A percentile compares a stretch with the other conserved stretches of the same genome.
Conservation (phyloP, 352 stramenopile genomes). For the Phytophthora megakarya region DNA sequence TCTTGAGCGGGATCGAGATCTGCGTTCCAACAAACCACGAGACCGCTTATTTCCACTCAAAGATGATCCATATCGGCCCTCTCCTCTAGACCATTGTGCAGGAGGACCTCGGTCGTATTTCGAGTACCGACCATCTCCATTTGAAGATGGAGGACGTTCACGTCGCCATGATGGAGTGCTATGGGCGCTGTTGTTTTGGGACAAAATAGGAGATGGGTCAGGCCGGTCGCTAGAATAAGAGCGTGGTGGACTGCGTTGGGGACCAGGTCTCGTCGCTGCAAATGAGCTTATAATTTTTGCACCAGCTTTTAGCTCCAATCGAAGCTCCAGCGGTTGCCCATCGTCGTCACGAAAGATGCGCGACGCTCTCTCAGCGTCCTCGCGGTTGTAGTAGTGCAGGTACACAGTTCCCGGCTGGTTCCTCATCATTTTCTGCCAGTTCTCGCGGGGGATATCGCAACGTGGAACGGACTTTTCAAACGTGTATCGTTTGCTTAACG, state of each 20-base stretch:
- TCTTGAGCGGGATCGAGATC: slow-evolving; percentile 29
- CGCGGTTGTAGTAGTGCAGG: slow-evolving; percentile 61
- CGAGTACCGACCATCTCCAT: slow-evolving; percentile 10
- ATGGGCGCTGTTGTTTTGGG: slow-evolving; percentile 21
- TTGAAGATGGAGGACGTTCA: slow-evolving; percentile 12
- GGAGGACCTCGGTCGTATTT: slow-evolving; percentile 12
- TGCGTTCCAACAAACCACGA: slow-evolving; percentile 9
- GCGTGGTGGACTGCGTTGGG: slow-evolving; percentile 17
- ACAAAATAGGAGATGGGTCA: slow-evolving; percentile 24
- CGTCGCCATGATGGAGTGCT: slow-evolving; percentile 25
- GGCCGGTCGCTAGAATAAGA: slow-evolving; percentile 47
- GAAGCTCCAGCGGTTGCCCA: slow-evolving; percentile 44
- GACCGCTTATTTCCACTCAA: slow-evolving; percentile 22
- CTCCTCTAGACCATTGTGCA: background rate
- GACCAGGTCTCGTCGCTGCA: background rate
- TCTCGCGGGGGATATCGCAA: slow-evolving; percentile 57
- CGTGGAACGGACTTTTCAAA: slow-evolving; percentile 55
- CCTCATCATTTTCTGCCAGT: slow-evolving; percentile 59
- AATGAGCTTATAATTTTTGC: slow-evolving; percentile 37
- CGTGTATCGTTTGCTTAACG: slow-evolving; percentile 53
- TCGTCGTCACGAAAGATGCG: slow-evolving; percentile 48
- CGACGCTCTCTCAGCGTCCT: slow-evolving; percentile 49
- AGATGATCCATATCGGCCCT: slow-evolving; percentile 8
- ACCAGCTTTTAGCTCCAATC: slow-evolving; percentile 45
- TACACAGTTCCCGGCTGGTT: slow-evolving; percentile 42